Percentiles rank a stretch among this genome's conserved stretches.
phyloP scores from a whole-genome alignment of 768 basidiomycete genomes.

The Ramaria rubella region DNA sequence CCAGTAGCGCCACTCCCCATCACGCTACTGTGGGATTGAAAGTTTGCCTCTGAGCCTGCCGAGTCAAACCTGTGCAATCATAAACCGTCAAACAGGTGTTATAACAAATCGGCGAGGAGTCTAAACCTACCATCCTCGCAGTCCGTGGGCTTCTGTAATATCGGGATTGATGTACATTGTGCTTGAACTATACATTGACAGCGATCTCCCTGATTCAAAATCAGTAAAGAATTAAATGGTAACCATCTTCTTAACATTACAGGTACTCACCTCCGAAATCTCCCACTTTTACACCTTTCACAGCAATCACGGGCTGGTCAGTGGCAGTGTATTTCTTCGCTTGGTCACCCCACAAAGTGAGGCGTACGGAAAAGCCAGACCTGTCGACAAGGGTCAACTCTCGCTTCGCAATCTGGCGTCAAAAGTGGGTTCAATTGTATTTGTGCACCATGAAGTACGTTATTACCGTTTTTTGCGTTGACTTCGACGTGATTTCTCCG shows the following conservation, averaged over 20 bases:
- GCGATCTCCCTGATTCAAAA: constrained; percentile 53
- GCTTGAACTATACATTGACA: constrained; percentile 78
- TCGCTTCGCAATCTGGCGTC: constrained; percentile 69
- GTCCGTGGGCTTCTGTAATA: constrained; percentile 76
- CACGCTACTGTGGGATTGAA: constrained; percentile 62
- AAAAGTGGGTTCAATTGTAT: neutral
- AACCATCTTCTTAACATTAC: constrained; percentile 12
- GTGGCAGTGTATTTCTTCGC: constrained; percentile 71
- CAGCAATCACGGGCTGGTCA: constrained; percentile 71
- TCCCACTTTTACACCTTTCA: constrained; percentile 90
- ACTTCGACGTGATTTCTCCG: constrained; percentile 67
- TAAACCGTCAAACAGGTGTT: no score
- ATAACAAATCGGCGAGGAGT: neutral
- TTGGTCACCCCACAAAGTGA: constrained; percentile 95
- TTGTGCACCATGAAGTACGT: constrained; percentile 3
- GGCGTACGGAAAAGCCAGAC: constrained; percentile 65
- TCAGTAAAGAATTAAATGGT: neutral
- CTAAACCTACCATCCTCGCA: constrained; percentile 72
- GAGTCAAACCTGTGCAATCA: constrained; percentile 52
- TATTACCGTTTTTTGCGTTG: constrained; percentile 60
- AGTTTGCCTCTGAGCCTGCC: constrained; percentile 52
- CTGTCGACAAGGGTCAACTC: constrained; percentile 86
- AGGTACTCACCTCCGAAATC: constrained; percentile 70
- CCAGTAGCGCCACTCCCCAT: constrained; percentile 30
- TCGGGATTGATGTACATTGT: constrained; percentile 85